A percentile compares a stretch with the other conserved stretches of the same genome.
These are phyloP conservation scores for Cryptococcus sp. DNA, from an alignment of 1,284 basidiomycete genomes.

Conservation along the genomic window DNA sequence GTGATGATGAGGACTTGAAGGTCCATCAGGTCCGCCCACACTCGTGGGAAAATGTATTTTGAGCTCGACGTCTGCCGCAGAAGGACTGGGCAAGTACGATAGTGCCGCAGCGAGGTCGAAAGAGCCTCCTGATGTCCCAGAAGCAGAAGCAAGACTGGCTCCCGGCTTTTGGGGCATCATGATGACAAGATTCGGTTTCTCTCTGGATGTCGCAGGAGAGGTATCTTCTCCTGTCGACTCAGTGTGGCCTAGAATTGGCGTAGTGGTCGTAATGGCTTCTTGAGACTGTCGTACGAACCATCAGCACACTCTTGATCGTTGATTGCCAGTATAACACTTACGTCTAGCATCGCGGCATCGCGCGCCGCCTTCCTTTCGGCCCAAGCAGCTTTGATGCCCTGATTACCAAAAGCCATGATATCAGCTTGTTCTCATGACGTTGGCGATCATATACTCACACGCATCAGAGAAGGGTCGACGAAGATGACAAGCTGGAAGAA, in stretches of 20 bases:
- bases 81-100: constrained; percentile 1
- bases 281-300: too few relatives aligned
- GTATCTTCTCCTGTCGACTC: not conserved
- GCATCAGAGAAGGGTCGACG: constrained; percentile 26
- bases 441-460: not conserved
- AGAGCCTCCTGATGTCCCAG: not conserved
- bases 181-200: not conserved
- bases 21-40: too few relatives aligned
- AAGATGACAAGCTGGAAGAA: constrained; percentile 17
- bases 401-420: not conserved
- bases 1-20: too few relatives aligned
- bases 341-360: not conserved
- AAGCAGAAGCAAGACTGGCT: not conserved
- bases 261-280: too few relatives aligned
- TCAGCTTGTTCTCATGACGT: not conserved
- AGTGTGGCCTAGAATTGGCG: too few relatives aligned
- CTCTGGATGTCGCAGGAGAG: not conserved
- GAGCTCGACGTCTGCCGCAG: not conserved
- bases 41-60: too few relatives aligned
- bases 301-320: too few relatives aligned
- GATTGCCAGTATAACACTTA: not conserved
- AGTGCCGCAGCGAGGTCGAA: not conserved
- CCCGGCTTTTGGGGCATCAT: not conserved
- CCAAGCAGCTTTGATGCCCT: constrained; percentile 13
- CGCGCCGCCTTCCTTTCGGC: not conserved